These are phyloP conservation scores for Aspergillus calidoustus DNA, from an alignment of 2,329 filamentous ascomycete genomes.

Conservation along the genomic window DNA sequence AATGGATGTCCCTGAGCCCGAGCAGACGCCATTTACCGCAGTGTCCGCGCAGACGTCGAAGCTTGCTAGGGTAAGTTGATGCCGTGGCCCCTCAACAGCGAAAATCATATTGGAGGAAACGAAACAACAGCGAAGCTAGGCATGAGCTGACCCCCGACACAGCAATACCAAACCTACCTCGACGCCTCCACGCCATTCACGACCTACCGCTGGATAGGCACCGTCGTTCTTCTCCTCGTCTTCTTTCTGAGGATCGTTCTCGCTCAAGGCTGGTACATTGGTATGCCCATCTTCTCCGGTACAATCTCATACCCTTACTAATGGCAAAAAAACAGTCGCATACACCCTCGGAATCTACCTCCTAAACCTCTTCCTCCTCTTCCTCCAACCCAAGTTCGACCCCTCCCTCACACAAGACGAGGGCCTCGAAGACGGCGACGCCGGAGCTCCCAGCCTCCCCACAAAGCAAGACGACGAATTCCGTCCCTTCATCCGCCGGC, in stretches of 20 bases:
- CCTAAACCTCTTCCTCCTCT: slow-evolving; percentile 97
- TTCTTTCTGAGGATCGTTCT: slow-evolving; percentile 91
- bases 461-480: slow-evolving; percentile 98
- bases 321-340: slow-evolving; percentile 65
- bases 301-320: not conserved
- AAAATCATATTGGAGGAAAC: not conserved
- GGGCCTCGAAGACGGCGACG: slow-evolving; percentile 91
- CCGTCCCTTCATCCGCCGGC: slow-evolving; percentile 90
- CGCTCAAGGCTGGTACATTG: slow-evolving; percentile 98
- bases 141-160: slow-evolving; percentile 18
- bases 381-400: slow-evolving; percentile 98
- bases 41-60: slow-evolving; percentile 78
- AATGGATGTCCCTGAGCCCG: slow-evolving; percentile 88
- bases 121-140: not conserved
- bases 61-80: slow-evolving; percentile 46
- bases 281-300: slow-evolving; percentile 54
- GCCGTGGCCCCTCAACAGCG: not conserved
- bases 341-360: slow-evolving; percentile 99
- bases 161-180: slow-evolving; percentile 94
- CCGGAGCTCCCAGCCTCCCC: slow-evolving; percentile 69
- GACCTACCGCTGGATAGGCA: slow-evolving; percentile 87
- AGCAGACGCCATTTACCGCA: slow-evolving; percentile 88
- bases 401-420: slow-evolving; percentile 93
- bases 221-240: slow-evolving; percentile 72
- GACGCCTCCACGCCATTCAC: slow-evolving; percentile 92